phyloP scores from a whole-genome alignment of 2,329 filamentous ascomycete species.

The Fusarium lyarnte region DNA sequence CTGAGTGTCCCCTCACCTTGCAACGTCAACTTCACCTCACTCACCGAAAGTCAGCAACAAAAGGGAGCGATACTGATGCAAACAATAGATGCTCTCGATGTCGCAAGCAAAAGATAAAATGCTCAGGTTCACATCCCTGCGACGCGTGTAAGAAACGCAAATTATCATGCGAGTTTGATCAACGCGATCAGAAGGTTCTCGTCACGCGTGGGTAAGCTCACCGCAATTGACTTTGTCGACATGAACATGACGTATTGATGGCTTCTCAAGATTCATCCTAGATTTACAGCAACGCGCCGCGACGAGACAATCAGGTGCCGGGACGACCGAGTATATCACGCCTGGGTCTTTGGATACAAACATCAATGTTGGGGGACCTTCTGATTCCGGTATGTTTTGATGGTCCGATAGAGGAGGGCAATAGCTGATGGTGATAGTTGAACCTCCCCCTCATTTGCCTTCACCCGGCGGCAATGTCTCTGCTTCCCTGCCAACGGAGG shows the following conservation, averaged over 20 bases:
- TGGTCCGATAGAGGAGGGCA: fast-evolving
- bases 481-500: conserved; percentile 18
- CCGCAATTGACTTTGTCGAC: not conserved
- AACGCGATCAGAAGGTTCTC: conserved; percentile 59
- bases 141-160: conserved; percentile 48
- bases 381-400: conserved; percentile 23
- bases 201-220: conserved; percentile 55
- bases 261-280: conserved; percentile 45
- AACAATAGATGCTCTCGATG: conserved; percentile 41
- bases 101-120: conserved; percentile 49
- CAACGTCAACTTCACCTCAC: not conserved
- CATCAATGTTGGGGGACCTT: conserved; percentile 26
- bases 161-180: conserved; percentile 48
- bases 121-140: conserved; percentile 46
- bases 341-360: conserved; percentile 36
- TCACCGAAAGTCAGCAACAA: not conserved
- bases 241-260: not conserved
- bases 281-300: conserved; percentile 47
- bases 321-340: conserved; percentile 32
- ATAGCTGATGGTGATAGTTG: not conserved
- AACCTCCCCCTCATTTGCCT: not conserved
- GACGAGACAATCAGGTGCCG: conserved; percentile 18
- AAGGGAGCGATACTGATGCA: too few species aligned
- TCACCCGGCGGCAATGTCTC: conserved; percentile 18
- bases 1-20: not conserved